Evolutionary conservation across 106 monocot genomes (phyloP).

Genomic region (Agapanthus africanus): DNA sequence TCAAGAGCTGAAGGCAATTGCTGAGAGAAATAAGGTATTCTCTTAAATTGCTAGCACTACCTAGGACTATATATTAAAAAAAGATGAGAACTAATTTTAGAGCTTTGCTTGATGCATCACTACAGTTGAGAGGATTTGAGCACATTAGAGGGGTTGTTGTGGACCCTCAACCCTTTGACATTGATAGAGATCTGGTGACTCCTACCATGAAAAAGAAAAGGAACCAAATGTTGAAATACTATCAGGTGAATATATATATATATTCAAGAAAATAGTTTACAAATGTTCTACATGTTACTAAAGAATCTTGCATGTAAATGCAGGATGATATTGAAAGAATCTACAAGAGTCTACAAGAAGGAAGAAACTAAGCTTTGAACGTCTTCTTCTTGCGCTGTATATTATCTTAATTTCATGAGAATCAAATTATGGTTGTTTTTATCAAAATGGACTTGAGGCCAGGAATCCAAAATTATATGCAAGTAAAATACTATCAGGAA

Average conservation of each 20-base stretch:
- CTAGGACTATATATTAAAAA: no score
- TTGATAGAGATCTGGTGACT: constrained; percentile 72
- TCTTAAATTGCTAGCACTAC: no score
- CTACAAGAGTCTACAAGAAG: constrained; percentile 17
- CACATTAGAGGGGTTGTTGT: constrained; percentile 60
- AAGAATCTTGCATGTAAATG: not conserved
- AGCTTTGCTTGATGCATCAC: no score
- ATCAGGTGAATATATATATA: constrained; percentile 68
- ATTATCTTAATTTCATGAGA: no score
- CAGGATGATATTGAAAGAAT: constrained; percentile 21
- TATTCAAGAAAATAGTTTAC: not conserved
- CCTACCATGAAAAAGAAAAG: constrained; percentile 94
- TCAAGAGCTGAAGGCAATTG: constrained; percentile 54
- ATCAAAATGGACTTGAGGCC: no score
- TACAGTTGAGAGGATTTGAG: constrained; percentile 81
- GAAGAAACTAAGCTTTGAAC: constrained; percentile 13
- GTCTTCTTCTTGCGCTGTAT: no score
- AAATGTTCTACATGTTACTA: no score
- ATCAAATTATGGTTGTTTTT: no score
- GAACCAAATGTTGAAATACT: constrained; percentile 58
- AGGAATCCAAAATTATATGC: no score
- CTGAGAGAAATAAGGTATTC: constrained; percentile 73
- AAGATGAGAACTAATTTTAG: no score
- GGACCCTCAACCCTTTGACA: constrained; percentile 70
- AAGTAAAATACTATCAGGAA: no score